These are phyloP conservation scores for Ephemerocybe angulata DNA, from an alignment of 768 basidiomycete species.

Conservation along the genomic window DNA sequence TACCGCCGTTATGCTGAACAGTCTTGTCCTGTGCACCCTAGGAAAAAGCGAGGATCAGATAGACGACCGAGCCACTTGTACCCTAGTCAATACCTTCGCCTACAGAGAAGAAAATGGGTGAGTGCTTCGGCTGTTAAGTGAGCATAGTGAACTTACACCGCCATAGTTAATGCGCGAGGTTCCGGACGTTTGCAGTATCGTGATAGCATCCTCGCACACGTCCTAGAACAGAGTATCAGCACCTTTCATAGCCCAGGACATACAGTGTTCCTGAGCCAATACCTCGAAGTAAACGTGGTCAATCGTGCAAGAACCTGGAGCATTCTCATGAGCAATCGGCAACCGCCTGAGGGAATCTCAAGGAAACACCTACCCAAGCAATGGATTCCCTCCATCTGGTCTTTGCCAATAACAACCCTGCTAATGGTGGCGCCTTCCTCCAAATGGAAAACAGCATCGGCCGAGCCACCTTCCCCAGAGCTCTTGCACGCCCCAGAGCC, in stretches of 20 bases:
- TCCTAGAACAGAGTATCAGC: constrained; percentile 15
- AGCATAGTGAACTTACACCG: constrained; percentile 23
- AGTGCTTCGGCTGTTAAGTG: neutral
- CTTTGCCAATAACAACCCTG: constrained; percentile 37
- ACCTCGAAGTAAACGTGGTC: constrained; percentile 32
- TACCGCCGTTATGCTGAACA: constrained; percentile 37
- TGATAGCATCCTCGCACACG: constrained; percentile 38
- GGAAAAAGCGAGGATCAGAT: neutral
- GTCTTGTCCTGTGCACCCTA: constrained; percentile 35
- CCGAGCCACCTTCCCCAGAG: constrained; percentile 34
- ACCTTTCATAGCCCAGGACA: too few relatives aligned
- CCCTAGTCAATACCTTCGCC: constrained; percentile 4
- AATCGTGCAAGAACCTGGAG: constrained; percentile 26
- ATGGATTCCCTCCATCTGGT: constrained; percentile 40
- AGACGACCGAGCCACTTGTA: too few relatives aligned
- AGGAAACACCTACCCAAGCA: constrained; percentile 28
- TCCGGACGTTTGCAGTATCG: constrained; percentile 38
- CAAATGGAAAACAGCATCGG: constrained; percentile 39
- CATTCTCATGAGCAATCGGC: neutral
- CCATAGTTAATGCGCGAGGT: constrained; percentile 36
- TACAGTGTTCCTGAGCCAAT: neutral
- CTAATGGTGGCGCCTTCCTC: constrained; percentile 38
- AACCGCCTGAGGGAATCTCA: neutral
- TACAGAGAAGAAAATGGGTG: neutral
- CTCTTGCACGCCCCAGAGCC: constrained; percentile 36